These are phyloP conservation scores for Pelargonium fulgidum DNA, from an alignment of 441 rosid genomes.

Conservation along the genomic window DNA sequence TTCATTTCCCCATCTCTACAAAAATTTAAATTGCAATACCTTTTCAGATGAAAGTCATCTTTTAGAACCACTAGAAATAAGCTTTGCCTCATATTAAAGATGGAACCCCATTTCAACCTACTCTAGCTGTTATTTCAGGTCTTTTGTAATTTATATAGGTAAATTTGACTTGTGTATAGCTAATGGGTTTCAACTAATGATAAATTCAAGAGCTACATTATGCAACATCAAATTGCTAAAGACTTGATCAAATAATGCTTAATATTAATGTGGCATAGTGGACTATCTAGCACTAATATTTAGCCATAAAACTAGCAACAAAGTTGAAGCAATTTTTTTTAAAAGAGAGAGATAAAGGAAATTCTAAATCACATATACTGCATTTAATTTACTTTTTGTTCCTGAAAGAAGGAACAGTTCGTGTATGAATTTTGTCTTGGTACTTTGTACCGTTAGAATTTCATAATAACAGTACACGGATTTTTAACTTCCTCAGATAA, in stretches of 20 bases:
- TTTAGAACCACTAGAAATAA: background rate
- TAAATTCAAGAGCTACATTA: background rate
- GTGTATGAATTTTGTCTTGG: too few species aligned
- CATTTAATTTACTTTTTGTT: background rate
- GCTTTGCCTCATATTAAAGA: background rate
- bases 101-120: background rate
- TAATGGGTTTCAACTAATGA: background rate
- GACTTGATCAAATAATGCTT: background rate
- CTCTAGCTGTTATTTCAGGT: background rate
- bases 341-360: background rate
- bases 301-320: background rate
- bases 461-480: background rate
- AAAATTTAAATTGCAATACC: background rate
- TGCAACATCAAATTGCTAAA: background rate
- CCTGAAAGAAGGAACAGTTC: background rate
- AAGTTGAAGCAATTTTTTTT: background rate
- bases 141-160: background rate
- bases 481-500: slow-evolving; percentile 2
- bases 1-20: background rate
- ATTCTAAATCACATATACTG: background rate
- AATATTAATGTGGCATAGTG: background rate
- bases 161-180: background rate
- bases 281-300: background rate
- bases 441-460: background rate
- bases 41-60: background rate